These are phyloP conservation scores for Plasmodiophora brassicae DNA, from an alignment of 208 protist species.

Conservation along the genomic window DNA sequence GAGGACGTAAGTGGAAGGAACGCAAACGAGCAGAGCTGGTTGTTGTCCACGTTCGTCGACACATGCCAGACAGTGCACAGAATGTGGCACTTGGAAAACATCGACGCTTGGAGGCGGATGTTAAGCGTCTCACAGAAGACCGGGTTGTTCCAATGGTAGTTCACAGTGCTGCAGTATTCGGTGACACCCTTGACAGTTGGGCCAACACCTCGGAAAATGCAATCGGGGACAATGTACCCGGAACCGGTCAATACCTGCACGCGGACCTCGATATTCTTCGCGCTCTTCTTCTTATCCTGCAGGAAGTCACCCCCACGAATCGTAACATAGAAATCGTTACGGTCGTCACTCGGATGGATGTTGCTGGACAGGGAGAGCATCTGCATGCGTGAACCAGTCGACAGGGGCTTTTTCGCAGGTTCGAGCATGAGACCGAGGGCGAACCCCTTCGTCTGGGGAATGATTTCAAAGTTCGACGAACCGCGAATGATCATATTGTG, in stretches of 20 bases:
- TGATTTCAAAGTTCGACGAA: background rate
- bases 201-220: background rate
- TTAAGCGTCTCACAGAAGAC: background rate
- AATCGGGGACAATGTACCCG: background rate
- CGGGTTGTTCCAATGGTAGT: background rate
- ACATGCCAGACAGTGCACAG: slow-evolving; percentile 14
- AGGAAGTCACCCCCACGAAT: background rate
- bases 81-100: background rate
- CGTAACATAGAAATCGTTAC: slow-evolving; percentile 24
- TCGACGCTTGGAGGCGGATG: background rate
- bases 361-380: background rate
- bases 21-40: slow-evolving; percentile 13
- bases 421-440: background rate
- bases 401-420: background rate
- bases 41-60: background rate
- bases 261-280: slow-evolving; percentile 29
- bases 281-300: slow-evolving; percentile 29
- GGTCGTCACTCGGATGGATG: background rate
- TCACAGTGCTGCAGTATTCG: slow-evolving; percentile 20
- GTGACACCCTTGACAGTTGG: background rate
- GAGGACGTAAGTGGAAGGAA: background rate
- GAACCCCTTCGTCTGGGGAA: slow-evolving; percentile 15
- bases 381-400: background rate
- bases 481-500: slow-evolving; percentile 18
- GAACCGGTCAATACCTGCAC: background rate